phyloP scores from a whole-genome alignment of 345 rosid genomes.

The Kandelia obovata region DNA sequence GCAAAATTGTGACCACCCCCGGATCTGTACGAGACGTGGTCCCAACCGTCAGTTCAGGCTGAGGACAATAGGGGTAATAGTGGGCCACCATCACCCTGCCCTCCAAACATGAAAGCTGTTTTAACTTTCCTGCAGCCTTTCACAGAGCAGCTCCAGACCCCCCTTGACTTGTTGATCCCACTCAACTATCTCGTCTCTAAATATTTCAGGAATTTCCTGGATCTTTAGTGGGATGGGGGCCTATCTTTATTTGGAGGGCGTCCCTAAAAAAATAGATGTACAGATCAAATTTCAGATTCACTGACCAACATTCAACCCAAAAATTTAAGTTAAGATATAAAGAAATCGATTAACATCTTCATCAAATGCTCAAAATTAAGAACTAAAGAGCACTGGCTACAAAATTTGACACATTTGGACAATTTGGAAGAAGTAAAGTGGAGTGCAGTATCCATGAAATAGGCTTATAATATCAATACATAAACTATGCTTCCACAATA shows the following conservation, averaged over 20 bases:
- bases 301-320: too few species aligned
- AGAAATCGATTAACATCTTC: too few species aligned
- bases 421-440: too few species aligned
- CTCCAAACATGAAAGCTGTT: constrained; percentile 38
- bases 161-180: constrained; percentile 32
- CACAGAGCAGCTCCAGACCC: constrained; percentile 40
- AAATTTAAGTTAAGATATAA: too few species aligned
- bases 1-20: constrained; percentile 38
- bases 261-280: constrained; percentile 28
- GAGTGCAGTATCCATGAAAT: too few species aligned
- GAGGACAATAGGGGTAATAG: constrained; percentile 52
- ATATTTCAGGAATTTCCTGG: constrained; percentile 43
- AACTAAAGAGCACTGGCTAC: too few species aligned
- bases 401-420: too few species aligned
- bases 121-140: constrained; percentile 38
- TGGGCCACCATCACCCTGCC: constrained; percentile 41
- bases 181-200: constrained; percentile 38
- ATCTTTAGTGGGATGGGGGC: constrained; percentile 22
- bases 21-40: constrained; percentile 46
- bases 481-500: too few species aligned
- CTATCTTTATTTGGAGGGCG: constrained; percentile 37
- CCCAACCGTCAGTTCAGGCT: constrained; percentile 54
- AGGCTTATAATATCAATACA: too few species aligned
- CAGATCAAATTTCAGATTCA: not conserved
- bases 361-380: too few species aligned